Evolutionary conservation across 768 basidiomycete genomes (phyloP), one percentile per base, ranked within the genome.

Genomic region (Suillus subaureus): DNA sequence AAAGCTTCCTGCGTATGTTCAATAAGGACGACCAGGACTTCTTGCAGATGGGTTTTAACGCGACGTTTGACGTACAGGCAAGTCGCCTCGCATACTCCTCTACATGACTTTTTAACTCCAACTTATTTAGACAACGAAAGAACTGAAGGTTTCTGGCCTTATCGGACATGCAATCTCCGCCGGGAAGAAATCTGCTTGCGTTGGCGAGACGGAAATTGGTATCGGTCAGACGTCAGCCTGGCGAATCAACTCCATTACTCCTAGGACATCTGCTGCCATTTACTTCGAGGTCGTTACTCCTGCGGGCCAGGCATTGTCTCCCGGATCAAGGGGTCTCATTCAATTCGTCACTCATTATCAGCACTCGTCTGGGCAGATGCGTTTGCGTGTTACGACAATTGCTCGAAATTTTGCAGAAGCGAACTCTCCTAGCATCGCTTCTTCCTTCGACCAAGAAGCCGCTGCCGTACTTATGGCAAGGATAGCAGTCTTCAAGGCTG

Each of bases 261-360:
- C 95, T 5, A 90, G 85, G 64, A 94, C 95, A 1, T 89, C 97
- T 1, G 86, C 91, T 58, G 97, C 89, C 35, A 94, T 97, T 42
- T 99, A 99, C 81, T 98, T 99, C 74, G 97, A 99, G 76, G 97
- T 99, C 35, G 97, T 98, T 67, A 96, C 96, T 1, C 96, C 96
- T 28, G 96, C 96, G 21, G 97, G 96, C 2, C 95, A 98, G 73
- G 91, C 96, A 1, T 82, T 97, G 31, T 89, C 90, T 70, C 93
- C 89, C 7, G 93, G 93, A 64, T 93, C 93, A 39, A 91, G 95
- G 9, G 97, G 97, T 58, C 87, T 98, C 65, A 94, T 99, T 67
- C 97, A 99, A 77, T 99, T 99, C 72, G 93, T 99, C 64, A 99
- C 97, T 18, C 96, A 99, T 75, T 99, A 98, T 74, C 97, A 99